phyloP scores from a whole-genome alignment of 2,329 filamentous ascomycete genomes.

The Dactylella cylindrospora region DNA sequence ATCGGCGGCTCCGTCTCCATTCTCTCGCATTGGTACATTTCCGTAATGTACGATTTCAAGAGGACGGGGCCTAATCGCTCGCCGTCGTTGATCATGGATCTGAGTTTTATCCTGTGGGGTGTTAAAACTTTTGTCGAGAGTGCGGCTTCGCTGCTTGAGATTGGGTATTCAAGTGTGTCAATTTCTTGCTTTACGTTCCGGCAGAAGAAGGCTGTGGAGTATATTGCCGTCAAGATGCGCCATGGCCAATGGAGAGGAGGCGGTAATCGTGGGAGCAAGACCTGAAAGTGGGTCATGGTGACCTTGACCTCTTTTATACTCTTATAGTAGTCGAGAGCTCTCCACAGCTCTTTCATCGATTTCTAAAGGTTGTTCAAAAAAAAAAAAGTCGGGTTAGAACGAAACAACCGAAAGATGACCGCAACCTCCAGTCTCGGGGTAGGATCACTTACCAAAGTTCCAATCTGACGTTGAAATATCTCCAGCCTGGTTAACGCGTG shows the following conservation, averaged over 20 bases:
- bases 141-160: conserved; percentile 1
- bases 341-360: conserved; percentile 6
- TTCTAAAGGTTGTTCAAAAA: not conserved
- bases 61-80: conserved; percentile 4
- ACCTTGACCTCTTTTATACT: conserved; percentile 27
- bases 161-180: not conserved
- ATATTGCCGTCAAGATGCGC: conserved; percentile 16
- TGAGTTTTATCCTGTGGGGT: no score
- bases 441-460: conserved; percentile 16
- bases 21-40: conserved; percentile 10
- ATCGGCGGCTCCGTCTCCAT: not conserved
- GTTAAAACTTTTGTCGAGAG: conserved; percentile 15
- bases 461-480: not conserved
- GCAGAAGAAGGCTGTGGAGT: conserved; percentile 28
- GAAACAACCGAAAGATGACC: no score
- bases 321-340: not conserved
- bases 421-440: no score
- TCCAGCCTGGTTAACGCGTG: conserved; percentile 5
- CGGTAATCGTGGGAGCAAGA: not conserved
- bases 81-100: conserved; percentile 8
- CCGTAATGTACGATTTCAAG: conserved; percentile 6
- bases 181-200: conserved; percentile 4
- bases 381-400: not conserved
- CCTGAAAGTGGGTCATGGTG: not conserved
- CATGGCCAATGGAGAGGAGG: not conserved